Evolutionary conservation across 148 eudicot genomes (phyloP).

Genomic region (Silene conica): DNA sequence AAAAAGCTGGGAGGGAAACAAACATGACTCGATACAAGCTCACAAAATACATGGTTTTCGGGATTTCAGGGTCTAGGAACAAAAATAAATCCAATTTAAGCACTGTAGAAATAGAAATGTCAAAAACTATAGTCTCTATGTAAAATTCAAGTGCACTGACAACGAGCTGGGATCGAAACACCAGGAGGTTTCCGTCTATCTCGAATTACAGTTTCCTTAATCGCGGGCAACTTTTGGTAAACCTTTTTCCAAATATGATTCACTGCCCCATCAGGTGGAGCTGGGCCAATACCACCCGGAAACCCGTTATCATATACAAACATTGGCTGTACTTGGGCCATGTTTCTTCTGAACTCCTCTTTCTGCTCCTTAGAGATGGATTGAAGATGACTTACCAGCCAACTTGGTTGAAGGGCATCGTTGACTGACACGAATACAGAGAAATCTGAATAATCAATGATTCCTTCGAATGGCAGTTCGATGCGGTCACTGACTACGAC

Average conservation of each 20-base stretch:
- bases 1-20: too few relatives aligned
- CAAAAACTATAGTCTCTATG: background rate
- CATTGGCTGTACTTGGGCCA: constrained; percentile 66
- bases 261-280: constrained; percentile 71
- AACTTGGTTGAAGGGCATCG: constrained; percentile 73
- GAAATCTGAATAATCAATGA: constrained; percentile 79
- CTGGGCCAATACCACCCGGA: constrained; percentile 81
- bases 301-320: constrained; percentile 68
- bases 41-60: too few relatives aligned
- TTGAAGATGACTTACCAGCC: constrained; percentile 69
- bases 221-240: constrained; percentile 67
- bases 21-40: too few relatives aligned
- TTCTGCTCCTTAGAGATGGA: constrained; percentile 48
- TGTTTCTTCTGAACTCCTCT: constrained; percentile 49
- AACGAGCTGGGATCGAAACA: constrained; percentile 70
- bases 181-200: constrained; percentile 76
- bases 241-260: constrained; percentile 86
- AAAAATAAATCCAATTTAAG: background rate
- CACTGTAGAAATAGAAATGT: background rate
- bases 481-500: constrained; percentile 81
- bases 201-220: constrained; percentile 72
- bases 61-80: too few relatives aligned
- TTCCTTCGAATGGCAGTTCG: constrained; percentile 92
- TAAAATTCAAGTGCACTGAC: constrained; percentile 75
- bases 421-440: constrained; percentile 63